phyloP scores from a whole-genome alignment of 257 asterid species.

The Ehretia macrophylla region DNA sequence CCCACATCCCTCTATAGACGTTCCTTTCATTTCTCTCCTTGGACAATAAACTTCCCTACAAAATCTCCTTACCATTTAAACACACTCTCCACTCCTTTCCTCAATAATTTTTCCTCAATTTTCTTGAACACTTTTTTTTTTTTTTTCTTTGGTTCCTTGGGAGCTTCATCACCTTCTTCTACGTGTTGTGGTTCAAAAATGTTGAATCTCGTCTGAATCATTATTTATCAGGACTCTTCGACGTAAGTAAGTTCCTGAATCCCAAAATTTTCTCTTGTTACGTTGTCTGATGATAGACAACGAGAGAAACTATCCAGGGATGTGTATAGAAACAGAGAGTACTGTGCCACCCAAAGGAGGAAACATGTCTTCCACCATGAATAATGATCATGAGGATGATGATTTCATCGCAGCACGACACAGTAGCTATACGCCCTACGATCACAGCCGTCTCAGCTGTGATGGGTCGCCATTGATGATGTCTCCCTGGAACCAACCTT shows the following conservation, averaged over 20 bases:
- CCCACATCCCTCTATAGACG: too few relatives aligned
- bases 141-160: background rate
- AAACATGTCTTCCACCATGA: background rate
- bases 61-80: background rate
- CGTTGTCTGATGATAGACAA: background rate
- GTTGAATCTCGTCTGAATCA: background rate
- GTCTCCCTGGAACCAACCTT: constrained; percentile 55
- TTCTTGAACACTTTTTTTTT: background rate
- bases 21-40: too few relatives aligned
- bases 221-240: too few relatives aligned
- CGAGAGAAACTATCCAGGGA: too few relatives aligned
- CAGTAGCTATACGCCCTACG: constrained; percentile 8
- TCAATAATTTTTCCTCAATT: background rate
- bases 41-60: too few relatives aligned
- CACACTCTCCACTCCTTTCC: background rate
- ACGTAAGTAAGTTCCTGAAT: too few relatives aligned
- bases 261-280: too few relatives aligned
- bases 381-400: background rate
- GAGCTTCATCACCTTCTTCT: too few relatives aligned
- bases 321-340: too few relatives aligned
- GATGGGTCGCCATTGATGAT: constrained; percentile 49
- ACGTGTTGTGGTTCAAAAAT: background rate
- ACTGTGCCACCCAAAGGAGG: too few relatives aligned
- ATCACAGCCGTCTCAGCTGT: constrained; percentile 27
- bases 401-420: background rate